Conservation (phyloP, 805 yeast species). For the Saccharomycopsis capsularis region DNA sequence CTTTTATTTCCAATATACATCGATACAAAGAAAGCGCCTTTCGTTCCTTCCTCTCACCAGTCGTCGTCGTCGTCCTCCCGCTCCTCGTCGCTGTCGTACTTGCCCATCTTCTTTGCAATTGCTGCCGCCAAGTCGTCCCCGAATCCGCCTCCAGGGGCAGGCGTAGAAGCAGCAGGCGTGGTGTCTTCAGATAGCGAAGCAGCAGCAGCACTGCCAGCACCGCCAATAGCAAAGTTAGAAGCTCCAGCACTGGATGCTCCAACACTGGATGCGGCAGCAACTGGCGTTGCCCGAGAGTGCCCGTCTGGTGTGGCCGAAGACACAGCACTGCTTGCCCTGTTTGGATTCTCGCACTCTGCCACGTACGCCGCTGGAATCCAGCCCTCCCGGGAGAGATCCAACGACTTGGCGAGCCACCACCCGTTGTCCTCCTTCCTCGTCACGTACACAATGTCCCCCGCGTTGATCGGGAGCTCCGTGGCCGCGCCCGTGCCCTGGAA, state of each 20-base stretch:
- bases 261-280: constrained; percentile 25
- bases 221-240: constrained; percentile 3
- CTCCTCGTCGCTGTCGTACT: constrained; percentile 19
- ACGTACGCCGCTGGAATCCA: constrained; percentile 98
- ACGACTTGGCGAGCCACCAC: constrained; percentile 84
- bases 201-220: constrained; percentile 7
- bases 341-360: constrained; percentile 47
- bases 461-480: constrained; percentile 68
- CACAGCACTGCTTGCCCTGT: constrained; percentile 15
- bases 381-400: constrained; percentile 76
- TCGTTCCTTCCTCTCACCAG: too few relatives aligned
- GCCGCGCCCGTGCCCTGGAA: constrained; percentile 82
- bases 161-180: constrained; percentile 2
- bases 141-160: constrained; percentile 10
- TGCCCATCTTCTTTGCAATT: constrained; percentile 21
- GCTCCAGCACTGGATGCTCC: constrained; percentile 20
- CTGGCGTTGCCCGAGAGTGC: constrained; percentile 15
- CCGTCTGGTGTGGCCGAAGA: constrained; percentile 26
- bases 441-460: constrained; percentile 70
- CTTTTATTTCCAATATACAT: too few relatives aligned
- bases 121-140: constrained; percentile 20
- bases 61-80: constrained; percentile 18
- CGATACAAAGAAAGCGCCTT: too few relatives aligned
- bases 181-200: constrained; percentile 17
- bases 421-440: constrained; percentile 74